phyloP scores from a whole-genome alignment of 768 basidiomycete species.

The Dendrothele bispora region DNA sequence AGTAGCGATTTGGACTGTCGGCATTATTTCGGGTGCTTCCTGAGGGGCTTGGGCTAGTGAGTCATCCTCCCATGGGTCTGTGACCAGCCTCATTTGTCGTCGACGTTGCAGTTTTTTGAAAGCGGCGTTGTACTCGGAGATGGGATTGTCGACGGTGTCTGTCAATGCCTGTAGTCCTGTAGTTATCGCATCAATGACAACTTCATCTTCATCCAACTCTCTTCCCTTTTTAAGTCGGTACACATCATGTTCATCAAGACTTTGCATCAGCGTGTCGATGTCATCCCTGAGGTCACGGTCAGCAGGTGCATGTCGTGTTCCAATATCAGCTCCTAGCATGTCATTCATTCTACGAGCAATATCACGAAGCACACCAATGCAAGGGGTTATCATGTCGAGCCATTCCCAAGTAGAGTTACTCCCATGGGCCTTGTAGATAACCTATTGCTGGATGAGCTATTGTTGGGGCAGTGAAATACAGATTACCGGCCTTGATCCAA shows the following conservation, averaged over 20 bases:
- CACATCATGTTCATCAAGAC: constrained; percentile 8
- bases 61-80: too few species aligned
- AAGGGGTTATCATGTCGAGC: constrained; percentile 26
- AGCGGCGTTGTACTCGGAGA: too few species aligned
- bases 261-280: constrained; percentile 8
- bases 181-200: neutral
- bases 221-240: constrained; percentile 7
- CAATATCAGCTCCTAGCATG: constrained; percentile 4
- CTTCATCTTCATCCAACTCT: constrained; percentile 3
- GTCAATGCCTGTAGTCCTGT: neutral
- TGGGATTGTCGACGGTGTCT: too few species aligned
- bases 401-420: constrained; percentile 31
- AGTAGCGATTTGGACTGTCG: too few species aligned
- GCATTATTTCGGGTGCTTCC: too few species aligned
- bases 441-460: neutral
- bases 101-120: too few species aligned
- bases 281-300: constrained; percentile 6
- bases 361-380: constrained; percentile 12
- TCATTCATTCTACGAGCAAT: constrained; percentile 4
- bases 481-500: constrained; percentile 28
- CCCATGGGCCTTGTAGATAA: constrained; percentile 26
- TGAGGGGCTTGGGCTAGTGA: too few species aligned
- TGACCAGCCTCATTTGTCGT: too few species aligned
- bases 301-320: constrained; percentile 2
- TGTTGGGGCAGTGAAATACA: neutral